phyloP scores from a whole-genome alignment of 1,139 yeast species.

The Pneumocystis jirovecii region DNA sequence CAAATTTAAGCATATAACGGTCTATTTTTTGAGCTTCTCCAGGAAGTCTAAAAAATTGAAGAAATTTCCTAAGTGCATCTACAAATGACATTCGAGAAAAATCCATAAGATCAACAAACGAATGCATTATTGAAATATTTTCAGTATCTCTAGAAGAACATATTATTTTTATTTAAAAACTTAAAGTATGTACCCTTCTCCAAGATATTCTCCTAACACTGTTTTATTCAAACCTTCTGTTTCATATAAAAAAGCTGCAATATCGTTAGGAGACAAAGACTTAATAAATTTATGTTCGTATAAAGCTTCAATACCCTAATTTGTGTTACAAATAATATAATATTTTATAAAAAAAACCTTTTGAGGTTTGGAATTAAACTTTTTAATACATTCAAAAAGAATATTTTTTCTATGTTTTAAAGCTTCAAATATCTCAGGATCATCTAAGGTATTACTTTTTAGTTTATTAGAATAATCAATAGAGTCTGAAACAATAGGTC shows the following conservation, averaged over 20 bases:
- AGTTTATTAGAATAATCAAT: conserved; percentile 1
- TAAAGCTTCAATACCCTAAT: neutral
- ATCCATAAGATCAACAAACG: conserved; percentile 79
- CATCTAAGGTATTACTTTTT: conserved; percentile 31
- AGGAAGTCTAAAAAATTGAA: conserved; percentile 78
- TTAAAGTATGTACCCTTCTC: conserved; percentile 53
- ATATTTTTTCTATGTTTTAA: conserved; percentile 74
- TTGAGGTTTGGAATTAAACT: conserved; percentile 75
- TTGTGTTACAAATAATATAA: neutral
- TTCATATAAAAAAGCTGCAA: conserved; percentile 62
- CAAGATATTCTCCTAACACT: conserved; percentile 69
- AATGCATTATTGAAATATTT: conserved; percentile 77
- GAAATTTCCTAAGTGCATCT: conserved; percentile 71
- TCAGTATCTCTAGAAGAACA: conserved; percentile 60
- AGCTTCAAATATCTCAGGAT: conserved; percentile 73
- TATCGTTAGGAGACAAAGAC: conserved; percentile 40
- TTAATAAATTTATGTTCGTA: conserved; percentile 2
- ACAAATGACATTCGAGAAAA: conserved; percentile 55
- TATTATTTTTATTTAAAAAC: conserved; percentile 50
- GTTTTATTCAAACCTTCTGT: conserved; percentile 77
- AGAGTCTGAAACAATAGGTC: conserved; percentile 1
- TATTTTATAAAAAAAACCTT: conserved; percentile 33
- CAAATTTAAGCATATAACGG: conserved; percentile 74
- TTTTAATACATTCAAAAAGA: conserved; percentile 58
- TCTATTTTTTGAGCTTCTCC: conserved; percentile 97